phyloP scores from a whole-genome alignment of 2,329 filamentous ascomycete genomes.

The Colletotrichum incanum region DNA sequence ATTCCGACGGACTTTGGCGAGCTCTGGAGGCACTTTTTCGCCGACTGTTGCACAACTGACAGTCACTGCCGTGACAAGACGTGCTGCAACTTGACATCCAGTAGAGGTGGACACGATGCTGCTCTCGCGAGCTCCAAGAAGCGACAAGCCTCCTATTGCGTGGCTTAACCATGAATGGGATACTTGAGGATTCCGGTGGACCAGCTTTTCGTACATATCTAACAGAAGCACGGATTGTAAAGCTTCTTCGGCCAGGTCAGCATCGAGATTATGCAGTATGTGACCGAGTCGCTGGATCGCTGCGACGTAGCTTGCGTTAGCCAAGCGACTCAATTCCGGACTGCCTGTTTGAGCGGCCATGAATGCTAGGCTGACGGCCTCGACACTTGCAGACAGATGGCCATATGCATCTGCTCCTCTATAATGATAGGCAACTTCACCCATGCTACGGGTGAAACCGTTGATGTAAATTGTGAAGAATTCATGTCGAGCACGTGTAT shows the following conservation, averaged over 20 bases:
- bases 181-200: constrained; percentile 33
- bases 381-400: constrained; percentile 46
- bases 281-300: constrained; percentile 14
- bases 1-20: constrained; percentile 10
- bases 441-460: constrained; percentile 46
- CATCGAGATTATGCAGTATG: background rate
- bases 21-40: background rate
- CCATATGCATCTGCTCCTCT: constrained; percentile 17
- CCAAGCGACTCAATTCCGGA: constrained; percentile 26
- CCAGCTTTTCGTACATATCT: constrained; percentile 50
- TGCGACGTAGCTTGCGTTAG: constrained; percentile 23
- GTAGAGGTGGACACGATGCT: constrained; percentile 16
- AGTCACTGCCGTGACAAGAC: constrained; percentile 31
- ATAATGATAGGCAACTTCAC: constrained; percentile 44
- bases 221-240: constrained; percentile 48
- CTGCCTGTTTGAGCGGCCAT: constrained; percentile 36
- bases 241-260: constrained; percentile 38
- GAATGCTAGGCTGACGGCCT: constrained; percentile 48
- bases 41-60: constrained; percentile 20
- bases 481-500: constrained; percentile 44
- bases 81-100: constrained; percentile 14
- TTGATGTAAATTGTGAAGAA: constrained; percentile 47
- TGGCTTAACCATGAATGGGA: constrained; percentile 45
- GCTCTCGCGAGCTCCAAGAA: constrained; percentile 30
- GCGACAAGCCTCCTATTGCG: constrained; percentile 44